Base-by-base conservation (phyloP, 2,329 filamentous ascomycete genomes). In the Monilinia vaccinii-corymbosi region DNA sequence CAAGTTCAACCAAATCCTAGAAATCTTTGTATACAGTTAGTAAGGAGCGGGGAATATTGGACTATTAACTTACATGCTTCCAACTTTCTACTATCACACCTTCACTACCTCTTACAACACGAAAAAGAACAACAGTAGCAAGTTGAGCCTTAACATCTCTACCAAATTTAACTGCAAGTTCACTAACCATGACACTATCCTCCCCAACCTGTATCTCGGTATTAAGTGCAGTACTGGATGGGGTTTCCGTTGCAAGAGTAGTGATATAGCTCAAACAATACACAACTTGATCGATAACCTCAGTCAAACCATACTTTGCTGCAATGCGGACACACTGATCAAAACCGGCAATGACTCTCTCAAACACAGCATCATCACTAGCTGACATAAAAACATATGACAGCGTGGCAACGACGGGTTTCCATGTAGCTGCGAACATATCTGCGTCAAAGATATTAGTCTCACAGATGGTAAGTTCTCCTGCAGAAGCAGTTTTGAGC, bases 331-430 rank as follows among this genome's bases (percentile, higher is more conserved):
- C 92, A 72, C 93, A 97, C 73, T 99, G 93, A 68, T 96, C 91
- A 70, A 99, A 99, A 1, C 94, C 94, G 51, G 89, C 89, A 32
- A 97, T 91, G 21, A 99, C 89, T 62, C 94, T 85, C 40, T 90
- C 90, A 71, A 96, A 99, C 3, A 99, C 94, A 0, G 93, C 84
- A 72, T 99, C 94, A 70, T 99, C 95, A 0, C 91, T 96, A 18
- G 95, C 95, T 40, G 93, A 97, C 87, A 97, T 96, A 77, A 99
- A 99, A 4, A 99, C 94, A 71, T 97, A 99, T 14, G 94, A 95
- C 58, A 99, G 78, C 0, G 95, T 97, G 4, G 94, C 92, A 42
- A 99, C 82, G 53, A 99, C 91, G 0, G 95, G 93, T 71, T 85
- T 91, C 94, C 95, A 99, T 0, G 92, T 97, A 25, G 91, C 88